These are phyloP conservation scores for Triticum aestivum DNA, from an alignment of 176 grass and related monocot species.

Conservation along the genomic window DNA sequence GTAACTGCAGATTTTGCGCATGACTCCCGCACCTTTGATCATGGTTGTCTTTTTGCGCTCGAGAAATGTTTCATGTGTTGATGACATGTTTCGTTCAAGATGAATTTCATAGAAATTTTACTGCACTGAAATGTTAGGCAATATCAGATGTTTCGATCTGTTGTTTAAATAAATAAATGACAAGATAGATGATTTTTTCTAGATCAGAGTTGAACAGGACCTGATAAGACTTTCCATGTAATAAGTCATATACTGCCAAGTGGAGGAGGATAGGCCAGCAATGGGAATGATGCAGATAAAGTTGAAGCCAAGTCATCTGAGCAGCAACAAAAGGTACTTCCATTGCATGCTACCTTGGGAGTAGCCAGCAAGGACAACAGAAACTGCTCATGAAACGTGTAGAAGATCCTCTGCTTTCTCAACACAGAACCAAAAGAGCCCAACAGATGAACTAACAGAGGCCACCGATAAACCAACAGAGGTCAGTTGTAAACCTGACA, in stretches of 20 bases:
- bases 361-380: slow-evolving; percentile 16
- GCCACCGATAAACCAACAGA: neutral
- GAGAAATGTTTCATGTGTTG: neutral
- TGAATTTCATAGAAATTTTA: neutral
- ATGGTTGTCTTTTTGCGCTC: neutral
- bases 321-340: slow-evolving; percentile 25
- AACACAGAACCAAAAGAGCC: slow-evolving; percentile 2
- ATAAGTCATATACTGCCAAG: neutral
- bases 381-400: slow-evolving; percentile 41
- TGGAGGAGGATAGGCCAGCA: slow-evolving; percentile 33
- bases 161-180: no score
- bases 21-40: neutral
- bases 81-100: neutral
- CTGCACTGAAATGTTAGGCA: neutral
- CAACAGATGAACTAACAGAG: neutral
- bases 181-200: no score
- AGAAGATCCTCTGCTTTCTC: slow-evolving; percentile 28
- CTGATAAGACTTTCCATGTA: no score
- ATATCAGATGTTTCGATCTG: neutral
- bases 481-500: neutral
- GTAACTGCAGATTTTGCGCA: neutral
- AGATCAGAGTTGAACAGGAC: no score
- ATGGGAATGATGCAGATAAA: slow-evolving; percentile 44
- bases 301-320: slow-evolving; percentile 19
- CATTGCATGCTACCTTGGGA: neutral